Evolutionary conservation across 179 eudicot genomes (phyloP).

Genomic region (Vitellaria paradoxa): DNA sequence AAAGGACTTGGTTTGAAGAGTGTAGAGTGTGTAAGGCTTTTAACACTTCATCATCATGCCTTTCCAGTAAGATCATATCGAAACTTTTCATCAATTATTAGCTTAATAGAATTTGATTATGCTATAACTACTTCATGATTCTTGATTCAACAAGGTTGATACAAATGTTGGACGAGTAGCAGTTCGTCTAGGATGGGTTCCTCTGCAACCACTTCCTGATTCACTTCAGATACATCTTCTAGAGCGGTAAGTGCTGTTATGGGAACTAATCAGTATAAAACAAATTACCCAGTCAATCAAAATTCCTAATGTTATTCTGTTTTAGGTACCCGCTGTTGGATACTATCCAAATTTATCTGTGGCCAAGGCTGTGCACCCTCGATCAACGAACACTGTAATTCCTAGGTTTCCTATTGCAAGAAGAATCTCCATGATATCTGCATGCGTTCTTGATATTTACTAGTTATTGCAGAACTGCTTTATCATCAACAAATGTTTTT

Average conservation of each 20-base stretch:
- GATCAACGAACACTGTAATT: conserved; percentile 65
- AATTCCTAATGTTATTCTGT: conserved; percentile 4
- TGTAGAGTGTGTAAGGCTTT: conserved; percentile 85
- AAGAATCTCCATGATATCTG: background rate
- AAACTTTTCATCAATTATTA: background rate
- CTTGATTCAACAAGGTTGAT: conserved; percentile 56
- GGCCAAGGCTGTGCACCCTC: conserved; percentile 67
- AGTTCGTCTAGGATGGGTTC: conserved; percentile 97
- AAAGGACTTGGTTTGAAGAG: conserved; percentile 92
- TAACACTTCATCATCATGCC: conserved; percentile 91
- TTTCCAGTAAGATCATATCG: conserved; percentile 70
- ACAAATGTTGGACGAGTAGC: conserved; percentile 93
- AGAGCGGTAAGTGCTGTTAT: conserved; percentile 54
- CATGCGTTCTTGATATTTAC: background rate
- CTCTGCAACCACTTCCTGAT: conserved; percentile 93
- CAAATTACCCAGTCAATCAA: background rate
- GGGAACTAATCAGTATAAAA: background rate
- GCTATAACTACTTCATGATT: too few relatives aligned
- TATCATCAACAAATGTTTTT: background rate
- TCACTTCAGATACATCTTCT: conserved; percentile 85
- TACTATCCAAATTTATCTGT: conserved; percentile 60
- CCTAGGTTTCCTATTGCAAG: too few relatives aligned
- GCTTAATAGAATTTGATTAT: conserved; percentile 6
- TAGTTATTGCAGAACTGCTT: background rate
- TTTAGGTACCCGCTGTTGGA: conserved; percentile 64